These are phyloP conservation scores for Solanum verrucosum DNA, from an alignment of 257 asterid species.

Conservation along the genomic window DNA sequence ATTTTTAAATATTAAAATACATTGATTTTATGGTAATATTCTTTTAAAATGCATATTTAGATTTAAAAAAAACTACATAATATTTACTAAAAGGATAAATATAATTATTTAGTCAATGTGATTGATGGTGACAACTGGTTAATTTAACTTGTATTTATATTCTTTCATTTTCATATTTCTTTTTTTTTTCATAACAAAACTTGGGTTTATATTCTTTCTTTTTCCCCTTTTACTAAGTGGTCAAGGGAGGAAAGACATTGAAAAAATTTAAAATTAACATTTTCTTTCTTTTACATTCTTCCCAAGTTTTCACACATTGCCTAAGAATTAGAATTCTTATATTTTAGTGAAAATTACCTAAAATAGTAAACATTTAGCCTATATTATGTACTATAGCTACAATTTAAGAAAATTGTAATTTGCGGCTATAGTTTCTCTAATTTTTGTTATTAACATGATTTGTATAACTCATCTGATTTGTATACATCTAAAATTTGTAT, in stretches of 20 bases:
- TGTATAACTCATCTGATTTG: too few relatives aligned
- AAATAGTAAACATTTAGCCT: too few relatives aligned
- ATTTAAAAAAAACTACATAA: background rate
- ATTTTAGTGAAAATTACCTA: background rate
- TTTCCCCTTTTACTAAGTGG: background rate
- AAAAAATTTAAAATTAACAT: background rate
- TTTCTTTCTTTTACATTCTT: background rate
- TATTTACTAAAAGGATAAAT: background rate
- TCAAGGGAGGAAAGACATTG: background rate
- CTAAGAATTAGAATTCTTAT: background rate
- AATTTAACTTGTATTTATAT: too few relatives aligned
- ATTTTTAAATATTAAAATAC: background rate
- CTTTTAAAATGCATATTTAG: background rate
- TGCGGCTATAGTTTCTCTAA: too few relatives aligned
- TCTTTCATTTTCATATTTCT: too few relatives aligned
- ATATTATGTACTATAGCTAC: too few relatives aligned
- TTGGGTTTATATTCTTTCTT: background rate
- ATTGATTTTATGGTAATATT: background rate
- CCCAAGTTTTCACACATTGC: background rate
- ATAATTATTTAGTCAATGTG: background rate
- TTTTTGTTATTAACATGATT: too few relatives aligned
- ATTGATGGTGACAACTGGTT: background rate
- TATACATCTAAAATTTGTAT: too few relatives aligned
- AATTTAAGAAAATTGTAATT: too few relatives aligned
- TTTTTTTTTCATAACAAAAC: too few relatives aligned